These are phyloP conservation scores for Aspergillus baeticus DNA, from an alignment of 495 filamentous ascomycete genomes.

Conservation along the genomic window DNA sequence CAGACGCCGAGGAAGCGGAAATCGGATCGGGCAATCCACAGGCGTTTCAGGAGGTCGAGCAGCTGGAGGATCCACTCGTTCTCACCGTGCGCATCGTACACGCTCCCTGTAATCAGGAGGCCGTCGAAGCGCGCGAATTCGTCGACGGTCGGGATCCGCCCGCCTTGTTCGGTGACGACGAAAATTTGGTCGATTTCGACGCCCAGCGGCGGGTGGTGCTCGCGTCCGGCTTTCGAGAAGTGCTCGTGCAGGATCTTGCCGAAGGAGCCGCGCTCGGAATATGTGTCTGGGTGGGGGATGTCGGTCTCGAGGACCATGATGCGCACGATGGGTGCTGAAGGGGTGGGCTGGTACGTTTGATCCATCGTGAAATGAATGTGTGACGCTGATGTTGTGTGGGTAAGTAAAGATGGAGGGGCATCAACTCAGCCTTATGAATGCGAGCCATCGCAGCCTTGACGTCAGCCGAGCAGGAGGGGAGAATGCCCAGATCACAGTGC, in stretches of 20 bases:
- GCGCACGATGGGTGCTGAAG: slow-evolving; percentile 17
- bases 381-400: too few relatives aligned
- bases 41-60: slow-evolving; percentile 14
- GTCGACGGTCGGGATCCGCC: slow-evolving; percentile 10
- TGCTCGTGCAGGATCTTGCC: slow-evolving; percentile 19
- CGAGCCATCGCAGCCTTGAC: too few relatives aligned
- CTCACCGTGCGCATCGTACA: slow-evolving; percentile 22
- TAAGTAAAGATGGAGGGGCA: too few relatives aligned
- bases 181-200: slow-evolving; percentile 24
- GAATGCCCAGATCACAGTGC: too few relatives aligned
- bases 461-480: too few relatives aligned
- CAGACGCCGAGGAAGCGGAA: slow-evolving; percentile 64
- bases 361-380: slow-evolving; percentile 12
- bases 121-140: slow-evolving; percentile 23
- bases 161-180: slow-evolving; percentile 21
- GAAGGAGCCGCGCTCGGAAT: slow-evolving; percentile 22
- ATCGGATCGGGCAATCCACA: slow-evolving; percentile 19
- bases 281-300: slow-evolving; percentile 23
- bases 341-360: slow-evolving; percentile 18
- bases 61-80: slow-evolving; percentile 22
- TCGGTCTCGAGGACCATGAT: slow-evolving; percentile 27
- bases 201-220: slow-evolving; percentile 20
- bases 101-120: slow-evolving; percentile 22
- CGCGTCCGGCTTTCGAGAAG: slow-evolving; percentile 17
- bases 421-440: too few relatives aligned